Percentiles rank a stretch among this genome's conserved stretches.
These are phyloP conservation scores for Gaeumannomyces tritici DNA, from an alignment of 2,329 filamentous ascomycete genomes.

Conservation along the genomic window DNA sequence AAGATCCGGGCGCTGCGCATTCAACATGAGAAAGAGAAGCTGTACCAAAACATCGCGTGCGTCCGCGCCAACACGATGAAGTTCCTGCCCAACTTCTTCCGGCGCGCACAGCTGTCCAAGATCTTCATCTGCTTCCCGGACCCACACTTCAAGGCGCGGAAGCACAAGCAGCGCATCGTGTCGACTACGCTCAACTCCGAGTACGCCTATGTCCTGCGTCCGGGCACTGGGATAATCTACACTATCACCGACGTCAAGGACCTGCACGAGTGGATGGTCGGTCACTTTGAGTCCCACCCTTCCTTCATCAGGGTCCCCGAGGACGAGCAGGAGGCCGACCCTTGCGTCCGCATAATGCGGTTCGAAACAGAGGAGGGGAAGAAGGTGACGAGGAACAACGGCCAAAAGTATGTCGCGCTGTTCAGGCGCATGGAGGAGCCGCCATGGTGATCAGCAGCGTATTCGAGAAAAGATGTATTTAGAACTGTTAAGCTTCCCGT, in stretches of 20 bases:
- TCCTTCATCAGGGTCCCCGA: slow-evolving; percentile 68
- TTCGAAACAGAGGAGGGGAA: slow-evolving; percentile 93
- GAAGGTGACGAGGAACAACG: slow-evolving; percentile 86
- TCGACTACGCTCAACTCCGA: slow-evolving; percentile 81
- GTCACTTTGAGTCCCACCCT: slow-evolving; percentile 68
- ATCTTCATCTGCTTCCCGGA: slow-evolving; percentile 98
- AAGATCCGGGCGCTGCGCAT: slow-evolving; percentile 72
- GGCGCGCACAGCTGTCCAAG: slow-evolving; percentile 68
- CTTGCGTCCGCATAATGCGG: slow-evolving; percentile 65
- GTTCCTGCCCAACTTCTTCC: slow-evolving; percentile 97
- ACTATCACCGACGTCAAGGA: slow-evolving; percentile 98
- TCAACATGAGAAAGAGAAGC: slow-evolving; percentile 36
- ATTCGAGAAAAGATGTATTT: not conserved
- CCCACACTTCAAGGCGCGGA: slow-evolving; percentile 93
- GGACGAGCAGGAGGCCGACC: slow-evolving; percentile 57
- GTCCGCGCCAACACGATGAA: slow-evolving; percentile 97
- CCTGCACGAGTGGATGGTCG: slow-evolving; percentile 86
- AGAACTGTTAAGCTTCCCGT: not conserved
- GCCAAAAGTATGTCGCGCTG: slow-evolving; percentile 82
- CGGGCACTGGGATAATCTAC: slow-evolving; percentile 73
- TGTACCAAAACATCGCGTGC: slow-evolving; percentile 81
- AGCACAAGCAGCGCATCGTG: slow-evolving; percentile 95
- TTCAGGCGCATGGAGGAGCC: slow-evolving; percentile 77
- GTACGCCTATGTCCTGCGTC: slow-evolving; percentile 78
- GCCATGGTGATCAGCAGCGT: slow-evolving; percentile 40